Conservation (phyloP, 2,329 filamentous ascomycete genomes). For the Claviceps sorghi region DNA sequence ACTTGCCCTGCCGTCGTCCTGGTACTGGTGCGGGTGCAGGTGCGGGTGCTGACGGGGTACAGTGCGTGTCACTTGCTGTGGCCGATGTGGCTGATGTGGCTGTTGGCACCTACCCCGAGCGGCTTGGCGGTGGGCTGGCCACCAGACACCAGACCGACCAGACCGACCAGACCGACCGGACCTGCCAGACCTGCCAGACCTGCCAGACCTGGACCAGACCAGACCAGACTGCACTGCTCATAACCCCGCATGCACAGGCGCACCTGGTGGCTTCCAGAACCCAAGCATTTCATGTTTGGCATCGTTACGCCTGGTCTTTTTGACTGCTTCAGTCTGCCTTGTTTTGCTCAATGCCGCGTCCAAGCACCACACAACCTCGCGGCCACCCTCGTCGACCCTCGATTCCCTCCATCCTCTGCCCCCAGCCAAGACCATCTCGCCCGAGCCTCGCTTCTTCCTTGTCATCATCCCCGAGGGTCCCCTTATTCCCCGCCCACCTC, state of each 20-base stretch:
- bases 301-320: not conserved
- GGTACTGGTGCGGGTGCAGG: not conserved
- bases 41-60: too few relatives aligned
- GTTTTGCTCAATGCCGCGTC: not conserved
- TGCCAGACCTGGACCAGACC: too few relatives aligned
- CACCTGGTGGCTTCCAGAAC: not conserved
- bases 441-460: not conserved
- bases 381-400: not conserved
- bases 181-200: too few relatives aligned
- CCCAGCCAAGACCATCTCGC: not conserved
- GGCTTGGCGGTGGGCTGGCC: not conserved
- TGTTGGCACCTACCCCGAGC: not conserved
- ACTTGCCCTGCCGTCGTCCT: not conserved
- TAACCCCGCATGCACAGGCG: not conserved
- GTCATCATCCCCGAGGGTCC: not conserved
- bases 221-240: not conserved
- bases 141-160: too few relatives aligned
- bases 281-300: not conserved
- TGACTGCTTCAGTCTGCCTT: not conserved
- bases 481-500: not conserved
- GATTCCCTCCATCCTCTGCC: not conserved
- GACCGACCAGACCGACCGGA: too few relatives aligned
- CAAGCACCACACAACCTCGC: not conserved
- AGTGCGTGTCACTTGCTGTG: not conserved
- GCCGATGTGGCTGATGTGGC: not conserved